Base-by-base conservation (phyloP, 2,329 filamentous ascomycete species). In the Trichoderma sp. region DNA sequence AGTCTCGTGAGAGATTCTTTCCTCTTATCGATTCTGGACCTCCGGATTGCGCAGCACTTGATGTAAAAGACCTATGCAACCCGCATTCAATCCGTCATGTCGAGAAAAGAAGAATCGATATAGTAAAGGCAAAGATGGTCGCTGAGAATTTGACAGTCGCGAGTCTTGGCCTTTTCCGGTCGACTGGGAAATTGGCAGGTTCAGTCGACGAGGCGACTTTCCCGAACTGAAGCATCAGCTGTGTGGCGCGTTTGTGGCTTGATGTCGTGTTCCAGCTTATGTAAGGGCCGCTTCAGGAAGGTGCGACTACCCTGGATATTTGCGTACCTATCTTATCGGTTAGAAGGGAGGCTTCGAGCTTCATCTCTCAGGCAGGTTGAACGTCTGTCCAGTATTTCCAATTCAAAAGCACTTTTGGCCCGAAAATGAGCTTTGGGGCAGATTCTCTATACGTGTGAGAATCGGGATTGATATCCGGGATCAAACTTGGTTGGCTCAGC, bases 221-320 rank as follows among this genome's bases (percentile, higher is more conserved):
- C 48, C 21, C 7, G n/a, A 55, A 48, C 59, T 45, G 50, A 34
- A 63, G 60, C 26, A 51, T 62, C 34, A 63, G 50, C 19, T 39
- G 9, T 63, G 60, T 63, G 60, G 60, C 60, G 60, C 41, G 41
- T 44, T 39, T 39, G 60, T 63, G 60, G 60, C 60, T 63, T 54
- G 60, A 39, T 55, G 26, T 14, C 30, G 50, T 52, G 59, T 62
- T n/a, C 54, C 26, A 15, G 60, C 50, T 63, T 63, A 63, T 63
- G 60, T 63, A 63, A 63, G 60, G 19, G 15, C 12, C 21, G 10
- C 9, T 10, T 3, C 7, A 4, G 6, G 28, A 30, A 9, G 2
- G 9, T 2, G 47, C 30, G 1, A 43, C 39, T 26, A 14, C 21
- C 21, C 21, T 24, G 21, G 21, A 24, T 24, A 24, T 24, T 24